Evolutionary conservation across 148 eudicot genomes (phyloP).

Genomic region (Rhododendron henanense): DNA sequence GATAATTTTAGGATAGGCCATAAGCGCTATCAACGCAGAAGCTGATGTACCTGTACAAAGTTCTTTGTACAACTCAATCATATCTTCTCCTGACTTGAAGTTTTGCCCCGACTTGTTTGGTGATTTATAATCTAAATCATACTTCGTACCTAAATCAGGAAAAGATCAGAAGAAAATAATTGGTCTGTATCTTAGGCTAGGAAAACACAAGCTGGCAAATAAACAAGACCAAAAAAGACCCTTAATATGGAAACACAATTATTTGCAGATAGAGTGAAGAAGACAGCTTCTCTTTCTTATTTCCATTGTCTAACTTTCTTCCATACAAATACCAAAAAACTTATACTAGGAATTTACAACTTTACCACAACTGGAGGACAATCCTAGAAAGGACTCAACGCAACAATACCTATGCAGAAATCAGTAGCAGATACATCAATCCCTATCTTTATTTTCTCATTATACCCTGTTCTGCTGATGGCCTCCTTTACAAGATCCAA

Average conservation of each 20-base stretch:
- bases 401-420: conserved; percentile 78
- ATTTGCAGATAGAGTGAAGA: neutral
- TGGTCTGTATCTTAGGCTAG: neutral
- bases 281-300: neutral
- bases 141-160: conserved; percentile 67
- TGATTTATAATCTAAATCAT: conserved; percentile 79
- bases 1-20: neutral
- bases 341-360: neutral
- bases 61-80: conserved; percentile 85
- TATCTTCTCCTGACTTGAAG: conserved; percentile 86
- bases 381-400: neutral
- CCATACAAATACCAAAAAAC: neutral
- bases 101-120: conserved; percentile 79
- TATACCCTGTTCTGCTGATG: conserved; percentile 74
- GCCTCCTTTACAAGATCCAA: conserved; percentile 90
- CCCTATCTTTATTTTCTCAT: conserved; percentile 80
- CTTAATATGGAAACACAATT: neutral
- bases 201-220: neutral
- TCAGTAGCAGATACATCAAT: conserved; percentile 88
- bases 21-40: neutral
- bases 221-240: neutral
- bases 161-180: conserved; percentile 10
- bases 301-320: neutral
- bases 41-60: conserved; percentile 64
- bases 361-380: neutral